A percentile compares a stretch with the other conserved stretches of the same genome.
Evolutionary conservation across 805 yeast genomes (phyloP).

Genomic region (Lachancea fermentati): DNA sequence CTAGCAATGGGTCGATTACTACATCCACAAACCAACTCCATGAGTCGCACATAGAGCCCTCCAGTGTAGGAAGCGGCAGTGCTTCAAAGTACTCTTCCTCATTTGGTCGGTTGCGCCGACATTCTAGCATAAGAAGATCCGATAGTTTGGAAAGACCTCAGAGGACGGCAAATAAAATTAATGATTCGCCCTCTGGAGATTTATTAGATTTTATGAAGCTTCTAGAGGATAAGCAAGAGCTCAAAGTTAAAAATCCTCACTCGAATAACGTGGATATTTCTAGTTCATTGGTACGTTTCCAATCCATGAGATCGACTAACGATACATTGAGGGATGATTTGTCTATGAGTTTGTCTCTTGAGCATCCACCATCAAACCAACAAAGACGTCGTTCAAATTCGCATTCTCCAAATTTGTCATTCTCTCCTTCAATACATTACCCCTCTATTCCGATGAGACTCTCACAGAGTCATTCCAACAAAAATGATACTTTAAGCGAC

Average conservation of each 20-base stretch:
- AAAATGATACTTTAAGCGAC: constrained; percentile 2
- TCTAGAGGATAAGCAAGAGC: constrained; percentile 59
- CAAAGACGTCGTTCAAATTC: constrained; percentile 26
- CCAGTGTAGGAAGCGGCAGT: constrained; percentile 36
- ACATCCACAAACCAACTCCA: constrained; percentile 20
- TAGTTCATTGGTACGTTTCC: constrained; percentile 48
- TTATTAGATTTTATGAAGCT: constrained; percentile 64
- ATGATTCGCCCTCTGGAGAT: constrained; percentile 37
- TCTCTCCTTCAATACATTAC: constrained; percentile 23
- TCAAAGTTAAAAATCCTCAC: constrained; percentile 29
- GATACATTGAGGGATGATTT: constrained; percentile 52
- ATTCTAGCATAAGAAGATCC: constrained; percentile 36
- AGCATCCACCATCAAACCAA: constrained; percentile 9
- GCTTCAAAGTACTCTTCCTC: constrained; percentile 67
- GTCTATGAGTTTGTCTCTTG: constrained; percentile 41
- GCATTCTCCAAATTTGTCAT: constrained; percentile 32
- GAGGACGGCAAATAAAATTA: constrained; percentile 17
- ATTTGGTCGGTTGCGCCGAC: constrained; percentile 63
- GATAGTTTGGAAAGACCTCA: constrained; percentile 24
- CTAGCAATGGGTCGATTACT: constrained; percentile 33
- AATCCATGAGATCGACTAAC: constrained; percentile 46
- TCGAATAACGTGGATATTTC: constrained; percentile 27
- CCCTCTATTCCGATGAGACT: constrained; percentile 30
- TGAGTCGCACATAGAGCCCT: constrained; percentile 25
- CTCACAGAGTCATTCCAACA: constrained; percentile 16